These are phyloP conservation scores for Colletotrichum lindemuthianum DNA, from an alignment of 2,329 filamentous ascomycete genomes.

Conservation along the genomic window DNA sequence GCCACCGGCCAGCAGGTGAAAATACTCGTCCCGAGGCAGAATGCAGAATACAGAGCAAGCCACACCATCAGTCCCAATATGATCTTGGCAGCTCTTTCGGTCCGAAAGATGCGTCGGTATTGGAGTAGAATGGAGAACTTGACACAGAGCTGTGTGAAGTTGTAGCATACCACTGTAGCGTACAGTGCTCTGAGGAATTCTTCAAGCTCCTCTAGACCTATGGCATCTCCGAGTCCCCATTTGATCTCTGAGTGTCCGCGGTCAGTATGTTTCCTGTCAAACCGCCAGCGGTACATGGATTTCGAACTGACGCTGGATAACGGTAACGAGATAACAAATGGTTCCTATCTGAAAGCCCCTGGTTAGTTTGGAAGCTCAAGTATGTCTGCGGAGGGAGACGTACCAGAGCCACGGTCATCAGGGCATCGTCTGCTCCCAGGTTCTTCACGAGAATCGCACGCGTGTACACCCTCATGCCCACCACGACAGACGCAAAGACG, in stretches of 20 bases:
- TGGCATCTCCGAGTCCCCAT: slow-evolving; percentile 39
- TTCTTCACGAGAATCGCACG: slow-evolving; percentile 31
- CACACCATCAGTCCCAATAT: slow-evolving; percentile 40
- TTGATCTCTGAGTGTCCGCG: slow-evolving; percentile 35
- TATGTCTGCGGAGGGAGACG: not conserved
- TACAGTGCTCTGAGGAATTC: slow-evolving; percentile 39
- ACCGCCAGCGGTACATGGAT: rapidly evolving
- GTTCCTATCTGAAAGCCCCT: not conserved
- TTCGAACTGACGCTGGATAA: slow-evolving; percentile 1
- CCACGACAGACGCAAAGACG: slow-evolving; percentile 27
- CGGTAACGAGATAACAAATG: not conserved
- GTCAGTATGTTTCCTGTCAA: not conserved
- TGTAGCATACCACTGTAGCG: slow-evolving; percentile 41
- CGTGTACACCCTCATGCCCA: slow-evolving; percentile 34
- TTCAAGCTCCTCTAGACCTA: slow-evolving; percentile 28
- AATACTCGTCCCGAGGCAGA: slow-evolving; percentile 39
- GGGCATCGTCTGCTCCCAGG: slow-evolving; percentile 21
- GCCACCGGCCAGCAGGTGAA: slow-evolving; percentile 42
- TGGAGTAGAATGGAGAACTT: slow-evolving; percentile 44
- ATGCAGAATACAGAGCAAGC: slow-evolving; percentile 37
- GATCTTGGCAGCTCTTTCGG: slow-evolving; percentile 37
- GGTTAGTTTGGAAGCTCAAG: not conserved
- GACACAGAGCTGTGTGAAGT: slow-evolving; percentile 39
- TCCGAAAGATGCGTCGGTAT: slow-evolving; percentile 42
- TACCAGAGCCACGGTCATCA: slow-evolving; percentile 35